Base-by-base conservation (phyloP, 768 basidiomycete genomes). In the Zangia roseola region DNA sequence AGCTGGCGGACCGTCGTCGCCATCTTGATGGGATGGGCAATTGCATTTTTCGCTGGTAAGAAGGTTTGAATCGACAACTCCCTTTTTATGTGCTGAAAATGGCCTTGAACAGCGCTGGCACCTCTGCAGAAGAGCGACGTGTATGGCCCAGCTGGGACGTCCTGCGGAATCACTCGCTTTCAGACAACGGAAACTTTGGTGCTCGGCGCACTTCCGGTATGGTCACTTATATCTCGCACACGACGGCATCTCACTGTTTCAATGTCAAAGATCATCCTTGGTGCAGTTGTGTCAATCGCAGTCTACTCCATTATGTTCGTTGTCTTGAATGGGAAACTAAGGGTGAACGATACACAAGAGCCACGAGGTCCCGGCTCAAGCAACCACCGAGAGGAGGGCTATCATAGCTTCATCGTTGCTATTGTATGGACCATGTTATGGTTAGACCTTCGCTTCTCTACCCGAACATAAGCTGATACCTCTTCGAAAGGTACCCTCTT, bases 371-470 rank as follows among this genome's bases (percentile, higher is more conserved):
- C 84, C 25, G 76, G 69, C 31, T 58, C 81, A 43, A 72, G 78
- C 54, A 76, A 74, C 24, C 64, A 76, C 28, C 71, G 71, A 47
- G 78, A 75, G 72, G 68, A 76, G 43, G 76, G 78, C 46, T 87
- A 88, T 58, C 76, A 79, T 49, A 74, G 71, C 21, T 86, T 88
- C 59, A 72, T 88, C 23, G 71, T 72, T 25, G 73, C 75, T n/a
- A 74, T 91, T 44, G 77, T 83, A 23, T 72, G 77, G 51, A 82
- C 78, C 48, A 84, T 88, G 83, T 70, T 88, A 38, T 89, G 84
- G 88, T 88, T 55, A 47, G 78, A 64, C 25, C 28, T 58, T 6
- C 17, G 31, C 21, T 5, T 35, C n/a, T 35, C 23, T 14, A 30
- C 52, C 40, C 25, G 25, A 40, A 38, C 36, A 47, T 49, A 50